Percentiles rank a stretch among this genome's conserved stretches.
Evolutionary conservation across 2,329 filamentous ascomycete genomes (phyloP).

Genomic region (Colletotrichum agaves): DNA sequence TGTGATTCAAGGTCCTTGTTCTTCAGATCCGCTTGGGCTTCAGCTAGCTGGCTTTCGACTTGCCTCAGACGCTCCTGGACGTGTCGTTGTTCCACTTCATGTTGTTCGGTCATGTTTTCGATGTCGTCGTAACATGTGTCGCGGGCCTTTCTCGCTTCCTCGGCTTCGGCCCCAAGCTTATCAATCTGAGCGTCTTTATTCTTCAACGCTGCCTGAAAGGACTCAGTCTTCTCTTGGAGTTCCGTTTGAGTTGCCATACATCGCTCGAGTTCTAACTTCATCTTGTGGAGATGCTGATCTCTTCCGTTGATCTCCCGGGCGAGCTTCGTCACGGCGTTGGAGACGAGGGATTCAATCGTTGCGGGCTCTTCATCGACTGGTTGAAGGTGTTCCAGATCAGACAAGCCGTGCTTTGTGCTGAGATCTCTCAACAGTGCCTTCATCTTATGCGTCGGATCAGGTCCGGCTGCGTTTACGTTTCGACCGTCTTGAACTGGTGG

Average conservation of each 20-base stretch:
- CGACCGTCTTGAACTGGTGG: no score
- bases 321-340: not conserved
- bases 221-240: not conserved
- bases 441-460: no score
- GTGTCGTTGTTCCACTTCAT: not conserved
- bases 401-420: not conserved
- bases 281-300: not conserved
- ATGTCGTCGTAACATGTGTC: not conserved
- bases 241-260: not conserved
- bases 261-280: not conserved
- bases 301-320: not conserved
- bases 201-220: not conserved
- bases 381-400: not conserved
- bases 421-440: no score
- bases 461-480: no score
- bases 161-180: not conserved
- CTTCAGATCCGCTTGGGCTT: not conserved
- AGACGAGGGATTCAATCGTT: constrained; percentile 1
- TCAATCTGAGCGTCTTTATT: constrained; percentile 9
- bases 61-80: not conserved
- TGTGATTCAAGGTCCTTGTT: constrained; percentile 6
- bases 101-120: not conserved
- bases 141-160: not conserved
- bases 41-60: not conserved
- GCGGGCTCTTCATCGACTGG: not conserved